Evolutionary conservation across 1,139 yeast genomes (phyloP).

Genomic region (Lodderomyces margitis): DNA sequence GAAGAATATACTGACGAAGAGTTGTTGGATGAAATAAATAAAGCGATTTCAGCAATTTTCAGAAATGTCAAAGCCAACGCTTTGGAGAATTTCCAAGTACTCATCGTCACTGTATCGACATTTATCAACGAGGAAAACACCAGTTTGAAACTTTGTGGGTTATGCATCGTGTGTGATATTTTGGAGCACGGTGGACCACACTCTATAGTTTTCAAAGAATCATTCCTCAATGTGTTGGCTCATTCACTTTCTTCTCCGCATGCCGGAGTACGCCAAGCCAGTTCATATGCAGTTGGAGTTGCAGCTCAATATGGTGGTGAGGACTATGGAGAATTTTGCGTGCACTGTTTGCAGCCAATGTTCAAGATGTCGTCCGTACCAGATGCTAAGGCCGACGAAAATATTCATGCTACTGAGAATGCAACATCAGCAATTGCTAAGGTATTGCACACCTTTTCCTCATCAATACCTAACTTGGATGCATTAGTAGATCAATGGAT

Average conservation of each 20-base stretch:
- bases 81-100: slow-evolving; percentile 60
- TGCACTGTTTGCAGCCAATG: slow-evolving; percentile 70
- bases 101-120: slow-evolving; percentile 54
- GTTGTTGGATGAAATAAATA: slow-evolving; percentile 78
- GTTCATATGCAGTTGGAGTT: slow-evolving; percentile 80
- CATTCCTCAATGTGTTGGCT: slow-evolving; percentile 61
- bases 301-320: slow-evolving; percentile 81
- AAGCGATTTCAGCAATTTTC: slow-evolving; percentile 73
- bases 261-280: slow-evolving; percentile 81
- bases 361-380: slow-evolving; percentile 73
- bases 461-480: slow-evolving; percentile 59
- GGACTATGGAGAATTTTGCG: slow-evolving; percentile 58
- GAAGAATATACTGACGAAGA: slow-evolving; percentile 91
- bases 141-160: slow-evolving; percentile 71
- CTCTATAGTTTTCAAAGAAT: slow-evolving; percentile 61
- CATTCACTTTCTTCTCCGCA: slow-evolving; percentile 66
- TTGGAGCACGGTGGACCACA: slow-evolving; percentile 75
- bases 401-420: slow-evolving; percentile 83
- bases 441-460: slow-evolving; percentile 58
- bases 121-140: slow-evolving; percentile 65
- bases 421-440: slow-evolving; percentile 83
- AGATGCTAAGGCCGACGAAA: slow-evolving; percentile 85
- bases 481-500: slow-evolving; percentile 75
- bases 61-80: slow-evolving; percentile 59
- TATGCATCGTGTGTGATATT: slow-evolving; percentile 77